These are phyloP conservation scores for Neurospora sp. DNA, from an alignment of 495 filamentous ascomycete genomes.

Conservation along the genomic window DNA sequence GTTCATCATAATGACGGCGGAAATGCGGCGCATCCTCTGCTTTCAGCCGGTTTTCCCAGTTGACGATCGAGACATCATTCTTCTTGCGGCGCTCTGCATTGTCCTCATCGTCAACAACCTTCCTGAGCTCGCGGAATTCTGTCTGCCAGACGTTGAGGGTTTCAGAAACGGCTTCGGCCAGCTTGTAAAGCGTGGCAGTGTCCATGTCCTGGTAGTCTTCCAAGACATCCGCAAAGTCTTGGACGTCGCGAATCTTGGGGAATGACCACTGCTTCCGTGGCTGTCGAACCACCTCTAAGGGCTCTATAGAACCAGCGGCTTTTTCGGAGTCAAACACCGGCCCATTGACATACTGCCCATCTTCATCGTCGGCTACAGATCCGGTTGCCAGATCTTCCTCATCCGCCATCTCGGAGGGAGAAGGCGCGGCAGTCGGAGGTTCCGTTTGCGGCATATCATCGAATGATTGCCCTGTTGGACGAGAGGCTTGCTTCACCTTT, in stretches of 20 bases:
- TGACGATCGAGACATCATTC: slow-evolving; percentile 24
- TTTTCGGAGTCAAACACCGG: slow-evolving; percentile 8
- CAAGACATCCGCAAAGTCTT: slow-evolving; percentile 24
- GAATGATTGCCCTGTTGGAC: background rate
- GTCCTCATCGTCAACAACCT: slow-evolving; percentile 39
- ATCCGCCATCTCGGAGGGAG: slow-evolving; percentile 7
- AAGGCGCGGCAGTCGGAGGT: slow-evolving; percentile 16
- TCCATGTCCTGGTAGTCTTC: slow-evolving; percentile 26
- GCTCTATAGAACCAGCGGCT: slow-evolving; percentile 3
- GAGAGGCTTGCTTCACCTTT: background rate
- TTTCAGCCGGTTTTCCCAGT: slow-evolving; percentile 25
- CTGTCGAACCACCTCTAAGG: slow-evolving; percentile 15
- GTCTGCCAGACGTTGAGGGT: slow-evolving; percentile 51
- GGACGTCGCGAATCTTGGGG: slow-evolving; percentile 26
- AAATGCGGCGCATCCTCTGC: slow-evolving; percentile 15
- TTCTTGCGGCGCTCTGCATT: slow-evolving; percentile 35
- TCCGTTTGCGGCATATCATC: background rate
- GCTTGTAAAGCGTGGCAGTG: slow-evolving; percentile 41
- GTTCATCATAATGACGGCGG: slow-evolving; percentile 23
- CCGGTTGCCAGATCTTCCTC: slow-evolving; percentile 9
- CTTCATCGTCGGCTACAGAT: slow-evolving; percentile 11
- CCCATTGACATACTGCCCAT: slow-evolving; percentile 9
- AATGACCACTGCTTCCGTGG: slow-evolving; percentile 18
- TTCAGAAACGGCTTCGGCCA: slow-evolving; percentile 41
- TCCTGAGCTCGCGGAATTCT: slow-evolving; percentile 52